Base-by-base conservation (phyloP, 2,329 filamentous ascomycete species). In the Grosmannia clavigera region DNA sequence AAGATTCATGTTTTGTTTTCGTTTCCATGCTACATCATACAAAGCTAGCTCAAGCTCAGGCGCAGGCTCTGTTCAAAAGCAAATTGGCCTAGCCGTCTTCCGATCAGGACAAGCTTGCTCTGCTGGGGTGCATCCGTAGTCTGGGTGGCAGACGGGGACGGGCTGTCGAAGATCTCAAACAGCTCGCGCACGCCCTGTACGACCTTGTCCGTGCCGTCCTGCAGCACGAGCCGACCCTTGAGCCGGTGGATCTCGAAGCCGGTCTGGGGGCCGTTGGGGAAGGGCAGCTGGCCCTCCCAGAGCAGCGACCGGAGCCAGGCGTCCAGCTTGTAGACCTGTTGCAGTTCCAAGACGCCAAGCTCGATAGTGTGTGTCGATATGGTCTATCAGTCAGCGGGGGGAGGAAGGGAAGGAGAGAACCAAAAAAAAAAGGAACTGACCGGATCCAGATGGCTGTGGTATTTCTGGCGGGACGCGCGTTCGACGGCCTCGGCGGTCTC, bases 181-280 rank as follows among this genome's bases (percentile, higher is more conserved):
- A 97, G 81, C 67, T 96, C 92, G 58, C 92, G 78, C 1, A 99
- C 94, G 2, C 92, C 94, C 71, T 99, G 94, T 9, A 97, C 78
- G 64, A 97, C 83, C 69, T 90, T 88, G 52, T 84, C 75, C 0
- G 77, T 75, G 1, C 89, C 90, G 59, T 85, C 78, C 0, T 74
- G 68, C 22, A 92, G 76, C 0, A 81, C 76, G 7, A 97, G 72
- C 3, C 90, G 83, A 0, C 91, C 92, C 70, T 99, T 99, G 43
- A 90, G 76, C 14, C 94, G 83, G 69, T 99, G 92, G 27, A 97
- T 85, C 67, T 96, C 91, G 64, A 95, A 89, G 52, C 59, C 68
- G 55, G 66, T 59, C 57, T 71, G 61, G 51, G 66, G 65, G 3
- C 51, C 29, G 2, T 46, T 16, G 4, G 33, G 54, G 55, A 71